phyloP scores from a whole-genome alignment of 2,329 filamentous ascomycete species.

The Plenodomus biglobosus region DNA sequence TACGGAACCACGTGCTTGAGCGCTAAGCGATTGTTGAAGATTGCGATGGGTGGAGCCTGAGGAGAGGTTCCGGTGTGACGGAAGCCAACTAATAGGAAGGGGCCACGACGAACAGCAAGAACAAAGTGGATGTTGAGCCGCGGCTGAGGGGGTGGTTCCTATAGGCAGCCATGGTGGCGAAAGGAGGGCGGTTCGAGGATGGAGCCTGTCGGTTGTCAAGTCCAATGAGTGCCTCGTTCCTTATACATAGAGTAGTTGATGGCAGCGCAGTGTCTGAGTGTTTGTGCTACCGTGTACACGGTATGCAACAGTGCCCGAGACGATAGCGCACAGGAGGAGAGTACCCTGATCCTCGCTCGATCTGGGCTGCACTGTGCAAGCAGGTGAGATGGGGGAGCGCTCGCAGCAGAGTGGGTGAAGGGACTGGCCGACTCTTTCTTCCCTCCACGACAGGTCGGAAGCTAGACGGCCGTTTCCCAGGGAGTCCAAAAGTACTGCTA shows the following conservation, averaged over 20 bases:
- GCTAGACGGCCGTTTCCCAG: background rate
- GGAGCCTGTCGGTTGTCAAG: background rate
- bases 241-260: background rate
- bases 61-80: background rate
- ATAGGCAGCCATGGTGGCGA: background rate
- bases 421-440: too few species aligned
- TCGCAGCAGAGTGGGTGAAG: conserved; percentile 25
- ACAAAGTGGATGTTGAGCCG: background rate
- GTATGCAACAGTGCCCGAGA: background rate
- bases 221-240: background rate
- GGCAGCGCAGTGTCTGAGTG: background rate
- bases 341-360: background rate
- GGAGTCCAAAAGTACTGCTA: too few species aligned
- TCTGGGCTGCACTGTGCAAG: background rate
- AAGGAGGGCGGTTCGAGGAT: background rate
- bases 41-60: background rate
- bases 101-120: background rate
- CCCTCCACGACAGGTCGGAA: too few species aligned
- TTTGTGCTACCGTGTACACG: background rate
- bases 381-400: conserved; percentile 2
- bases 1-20: background rate
- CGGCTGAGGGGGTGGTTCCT: background rate
- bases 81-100: background rate
- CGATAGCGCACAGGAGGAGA: background rate
- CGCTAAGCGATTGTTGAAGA: background rate